phyloP scores from a whole-genome alignment of 116 monocot species.

The Dioscorea cayenensis region DNA sequence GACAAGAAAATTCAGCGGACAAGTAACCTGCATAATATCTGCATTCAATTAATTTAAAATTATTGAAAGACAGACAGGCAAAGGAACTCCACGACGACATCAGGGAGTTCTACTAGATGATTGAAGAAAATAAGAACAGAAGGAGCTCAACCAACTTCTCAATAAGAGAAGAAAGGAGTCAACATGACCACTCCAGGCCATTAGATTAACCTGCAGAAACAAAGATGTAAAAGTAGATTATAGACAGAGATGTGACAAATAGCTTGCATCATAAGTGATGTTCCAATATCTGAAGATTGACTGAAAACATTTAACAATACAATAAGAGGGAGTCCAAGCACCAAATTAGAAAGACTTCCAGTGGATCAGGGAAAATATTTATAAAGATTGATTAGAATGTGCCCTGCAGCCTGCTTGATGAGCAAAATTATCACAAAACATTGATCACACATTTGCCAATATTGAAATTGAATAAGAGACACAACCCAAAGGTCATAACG shows the following conservation, averaged over 20 bases:
- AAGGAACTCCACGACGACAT: too few relatives aligned
- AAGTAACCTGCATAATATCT: constrained; percentile 32
- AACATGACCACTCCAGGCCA: too few relatives aligned
- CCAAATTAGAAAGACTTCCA: constrained; percentile 33
- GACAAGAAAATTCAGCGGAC: constrained; percentile 41
- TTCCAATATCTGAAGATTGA: not conserved
- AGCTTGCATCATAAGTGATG: not conserved
- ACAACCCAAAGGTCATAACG: not conserved
- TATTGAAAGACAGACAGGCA: too few relatives aligned
- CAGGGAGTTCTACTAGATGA: too few relatives aligned
- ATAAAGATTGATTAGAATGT: constrained; percentile 46
- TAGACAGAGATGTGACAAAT: not conserved
- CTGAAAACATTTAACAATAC: not conserved
- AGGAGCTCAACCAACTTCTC: too few relatives aligned
- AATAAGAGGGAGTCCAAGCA: constrained; percentile 20
- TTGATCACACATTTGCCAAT: not conserved
- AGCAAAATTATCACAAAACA: constrained; percentile 2
- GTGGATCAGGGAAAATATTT: too few relatives aligned
- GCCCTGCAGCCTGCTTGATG: constrained; percentile 19
- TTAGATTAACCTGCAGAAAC: constrained; percentile 27
- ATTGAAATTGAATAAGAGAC: not conserved
- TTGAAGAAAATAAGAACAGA: too few relatives aligned
- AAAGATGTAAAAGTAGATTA: not conserved
- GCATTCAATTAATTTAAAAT: too few relatives aligned
- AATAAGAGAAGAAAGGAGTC: too few relatives aligned